Evolutionary conservation across 2,329 filamentous ascomycete species (phyloP), one percentile per base, ranked within the genome.

Genomic region (Aspergillus brunneoviolaceus): DNA sequence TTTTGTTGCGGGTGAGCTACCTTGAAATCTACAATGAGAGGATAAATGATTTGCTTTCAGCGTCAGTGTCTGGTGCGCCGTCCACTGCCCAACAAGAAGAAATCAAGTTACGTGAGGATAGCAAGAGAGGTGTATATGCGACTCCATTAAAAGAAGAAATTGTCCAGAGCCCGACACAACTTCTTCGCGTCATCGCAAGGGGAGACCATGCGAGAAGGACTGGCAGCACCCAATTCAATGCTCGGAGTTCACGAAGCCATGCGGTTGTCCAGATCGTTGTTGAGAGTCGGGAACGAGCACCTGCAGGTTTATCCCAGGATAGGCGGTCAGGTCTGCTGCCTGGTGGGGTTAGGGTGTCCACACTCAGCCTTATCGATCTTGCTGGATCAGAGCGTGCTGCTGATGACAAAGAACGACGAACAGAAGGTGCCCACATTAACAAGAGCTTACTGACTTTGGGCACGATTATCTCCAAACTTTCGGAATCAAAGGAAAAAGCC

Each of bases 231-330:
- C 95, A 99, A 71, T 99, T 96, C 83, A 99, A 99, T 72, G 86
- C 93, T 21, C 88, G 94, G 68, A 98, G 94, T 80, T 99, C 95
- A 52, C 91, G 95, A 78, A 97, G 92, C 85, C 95, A 99, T 72
- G 95, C 95, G 0, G 95, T 99, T 21, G 95, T 99, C 42, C 95
- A 99, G 76, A 99, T 99, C 67, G 94, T 99, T 2, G 95, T 99
- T 12, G 95, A 99, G 76, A 97, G 93, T 73, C 86, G 95, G 75
- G 94, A 97, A 76, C 89, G 95, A 51, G 86, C 89, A 48, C 87
- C 91, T 0, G 82, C 83, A 1, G 76, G 78, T 5, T 69, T 73
- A 23, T 68, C 78, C 9, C 77, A 79, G 53, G 86, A 88, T 16
- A 91, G 91, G 72, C 85, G 91, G 53, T 84, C 89, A 1, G 88